Evolutionary conservation across 2,329 filamentous ascomycete species (phyloP), one percentile per base, ranked within the genome.

Genomic region (Pseudonectria buxi): DNA sequence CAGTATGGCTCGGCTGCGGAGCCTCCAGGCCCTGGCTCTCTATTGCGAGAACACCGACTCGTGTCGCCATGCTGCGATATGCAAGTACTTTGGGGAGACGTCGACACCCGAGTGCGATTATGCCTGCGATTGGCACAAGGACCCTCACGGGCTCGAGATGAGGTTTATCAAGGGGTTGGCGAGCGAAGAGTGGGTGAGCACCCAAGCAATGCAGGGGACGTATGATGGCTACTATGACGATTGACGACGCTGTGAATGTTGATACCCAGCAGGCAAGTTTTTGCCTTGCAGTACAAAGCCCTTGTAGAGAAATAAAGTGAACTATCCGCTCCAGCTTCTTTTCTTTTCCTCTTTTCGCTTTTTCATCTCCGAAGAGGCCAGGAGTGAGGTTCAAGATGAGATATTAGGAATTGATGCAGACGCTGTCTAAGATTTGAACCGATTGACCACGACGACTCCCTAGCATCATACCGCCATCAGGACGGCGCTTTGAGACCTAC

Each of bases 41-140:
- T 95, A 94, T 55, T 95, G 89, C 57, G 90, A 96, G 60, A 76
- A 76, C 37, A 83, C 78, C 1, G 69, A 66, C 10, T 64, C 65
- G 10, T 96, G 90, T 54, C 74, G 88, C 31, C 90, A 96, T 54
- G 71, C 74, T 31, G 59, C 81, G 15, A 86, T 94, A 36, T 81
- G 77, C 45, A 71, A 72, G 32, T 90, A 92, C 54, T 94, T 92
- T 62, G 84, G 83, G 3, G 85, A 90, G 55, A 58, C 56, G 12
- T 54, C 63, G 28, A 57, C 62, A 10, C 74, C 77, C 2, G 65
- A 66, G 14, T 89, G 84, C 50, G 77, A 86, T 46, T 84, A 74
- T 63, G 84, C 84, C 3, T 89, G 84, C 51, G 84, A 89, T 56
- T 83, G 77, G 65, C 84, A 86, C 55, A 88, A 87, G 59, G 81